These are phyloP conservation scores for Pythium aquatile DNA, from an alignment of 352 stramenopile genomes.

Conservation along the genomic window DNA sequence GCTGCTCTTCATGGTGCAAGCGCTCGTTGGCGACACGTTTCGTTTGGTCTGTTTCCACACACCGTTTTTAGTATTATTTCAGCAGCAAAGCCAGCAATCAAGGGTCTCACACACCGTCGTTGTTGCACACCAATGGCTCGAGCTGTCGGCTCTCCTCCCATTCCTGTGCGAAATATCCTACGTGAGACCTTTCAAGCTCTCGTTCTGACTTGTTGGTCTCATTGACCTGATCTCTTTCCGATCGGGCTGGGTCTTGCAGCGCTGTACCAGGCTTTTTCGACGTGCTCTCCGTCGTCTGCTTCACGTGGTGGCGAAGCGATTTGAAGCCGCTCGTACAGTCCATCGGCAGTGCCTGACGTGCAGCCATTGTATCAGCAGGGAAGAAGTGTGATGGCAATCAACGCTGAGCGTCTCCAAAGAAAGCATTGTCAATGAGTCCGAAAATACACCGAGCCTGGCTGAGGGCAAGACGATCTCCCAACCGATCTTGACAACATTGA, in stretches of 20 bases:
- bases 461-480: too few relatives aligned
- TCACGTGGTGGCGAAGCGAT: conserved; percentile 41
- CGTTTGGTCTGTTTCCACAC: not conserved
- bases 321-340: conserved; percentile 36
- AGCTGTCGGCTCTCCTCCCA: conserved; percentile 5
- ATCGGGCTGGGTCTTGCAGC: not conserved
- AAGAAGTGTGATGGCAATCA: not conserved
- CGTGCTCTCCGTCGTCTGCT: conserved; percentile 26
- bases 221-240: conserved; percentile 9
- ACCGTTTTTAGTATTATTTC: not conserved
- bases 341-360: conserved; percentile 11
- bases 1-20: conserved; percentile 31
- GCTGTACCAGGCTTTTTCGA: conserved; percentile 3
- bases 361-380: not conserved
- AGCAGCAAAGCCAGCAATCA: not conserved
- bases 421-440: not conserved
- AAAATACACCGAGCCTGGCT: not conserved
- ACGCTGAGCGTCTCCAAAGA: not conserved
- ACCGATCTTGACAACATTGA: too few relatives aligned
- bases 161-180: not conserved
- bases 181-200: not conserved
- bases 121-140: conserved; percentile 16
- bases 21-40: conserved; percentile 30
- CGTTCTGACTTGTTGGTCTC: not conserved
- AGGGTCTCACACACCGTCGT: conserved; percentile 3